Evolutionary conservation across 2,329 filamentous ascomycete genomes (phyloP).

Genomic region (Orbilia quercus): DNA sequence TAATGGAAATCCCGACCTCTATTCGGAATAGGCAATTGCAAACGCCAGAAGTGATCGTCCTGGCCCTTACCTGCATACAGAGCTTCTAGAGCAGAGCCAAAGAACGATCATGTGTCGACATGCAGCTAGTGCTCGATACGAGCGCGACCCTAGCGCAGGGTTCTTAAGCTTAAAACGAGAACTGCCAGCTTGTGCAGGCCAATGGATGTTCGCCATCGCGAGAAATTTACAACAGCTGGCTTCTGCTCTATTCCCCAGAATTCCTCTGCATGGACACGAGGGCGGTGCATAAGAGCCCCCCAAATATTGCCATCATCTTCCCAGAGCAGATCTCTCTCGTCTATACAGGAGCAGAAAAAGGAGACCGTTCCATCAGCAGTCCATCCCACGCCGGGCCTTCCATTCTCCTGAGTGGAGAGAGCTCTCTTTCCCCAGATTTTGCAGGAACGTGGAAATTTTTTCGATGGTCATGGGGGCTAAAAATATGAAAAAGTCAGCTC

Average conservation of each 20-base stretch:
- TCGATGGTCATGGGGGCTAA: constrained; percentile 46
- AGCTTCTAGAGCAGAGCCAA: constrained; percentile 34
- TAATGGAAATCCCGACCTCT: constrained; percentile 23
- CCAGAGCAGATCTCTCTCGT: constrained; percentile 25
- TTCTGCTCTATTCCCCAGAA: constrained; percentile 36
- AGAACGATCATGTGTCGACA: constrained; percentile 47
- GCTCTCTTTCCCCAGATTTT: constrained; percentile 56
- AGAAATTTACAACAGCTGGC: background rate
- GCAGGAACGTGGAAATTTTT: constrained; percentile 45
- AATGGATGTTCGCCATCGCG: constrained; percentile 6
- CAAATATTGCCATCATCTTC: background rate
- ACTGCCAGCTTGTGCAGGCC: background rate
- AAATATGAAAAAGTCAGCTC: constrained; percentile 34
- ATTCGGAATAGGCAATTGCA: constrained; percentile 55
- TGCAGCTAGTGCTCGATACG: constrained; percentile 56
- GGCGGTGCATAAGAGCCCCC: constrained; percentile 25
- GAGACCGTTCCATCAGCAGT: constrained; percentile 32
- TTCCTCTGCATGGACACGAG: constrained; percentile 42
- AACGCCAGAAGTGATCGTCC: constrained; percentile 51
- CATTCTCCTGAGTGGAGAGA: constrained; percentile 34
- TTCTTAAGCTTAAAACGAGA: constrained; percentile 45
- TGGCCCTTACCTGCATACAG: constrained; percentile 22
- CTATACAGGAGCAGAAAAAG: constrained; percentile 44
- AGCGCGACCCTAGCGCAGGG: constrained; percentile 27
- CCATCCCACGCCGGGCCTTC: constrained; percentile 5